phyloP scores from a whole-genome alignment of 1,139 yeast species.

The Casaregolazyma suthepensis region DNA sequence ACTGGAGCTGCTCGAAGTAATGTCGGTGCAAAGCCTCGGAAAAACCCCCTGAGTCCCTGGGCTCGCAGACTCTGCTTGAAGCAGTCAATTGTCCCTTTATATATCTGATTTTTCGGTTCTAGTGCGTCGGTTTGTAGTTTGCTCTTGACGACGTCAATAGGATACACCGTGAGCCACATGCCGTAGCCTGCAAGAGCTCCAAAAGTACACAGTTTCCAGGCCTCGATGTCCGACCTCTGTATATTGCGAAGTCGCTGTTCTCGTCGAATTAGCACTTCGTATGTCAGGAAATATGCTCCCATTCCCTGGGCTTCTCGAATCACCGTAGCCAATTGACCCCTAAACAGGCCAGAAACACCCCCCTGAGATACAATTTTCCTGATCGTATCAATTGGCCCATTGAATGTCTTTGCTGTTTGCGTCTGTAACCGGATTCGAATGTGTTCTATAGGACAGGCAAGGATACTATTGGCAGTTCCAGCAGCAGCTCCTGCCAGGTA shows the following conservation, averaged over 20 bases:
- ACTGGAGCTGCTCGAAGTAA: constrained; percentile 95
- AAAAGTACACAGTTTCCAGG: constrained; percentile 71
- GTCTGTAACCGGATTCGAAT: constrained; percentile 87
- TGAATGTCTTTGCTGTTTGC: constrained; percentile 53
- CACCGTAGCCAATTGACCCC: constrained; percentile 75
- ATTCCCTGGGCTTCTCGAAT: constrained; percentile 80
- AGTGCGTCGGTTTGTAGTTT: constrained; percentile 78
- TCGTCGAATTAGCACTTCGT: constrained; percentile 72
- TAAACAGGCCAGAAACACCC: constrained; percentile 53
- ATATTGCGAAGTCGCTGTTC: constrained; percentile 45
- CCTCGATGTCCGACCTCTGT: constrained; percentile 64
- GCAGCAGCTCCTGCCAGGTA: constrained; percentile 82
- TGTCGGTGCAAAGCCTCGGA: constrained; percentile 85
- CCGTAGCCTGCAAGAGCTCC: constrained; percentile 87
- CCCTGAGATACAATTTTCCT: constrained; percentile 54
- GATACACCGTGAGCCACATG: constrained; percentile 77
- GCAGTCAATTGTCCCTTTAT: constrained; percentile 50
- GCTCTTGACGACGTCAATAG: constrained; percentile 80
- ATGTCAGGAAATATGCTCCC: constrained; percentile 77
- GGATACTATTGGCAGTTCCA: constrained; percentile 79
- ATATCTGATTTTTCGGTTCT: constrained; percentile 41
- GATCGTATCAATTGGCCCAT: constrained; percentile 79
- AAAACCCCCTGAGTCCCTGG: constrained; percentile 68
- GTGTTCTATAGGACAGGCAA: constrained; percentile 91
- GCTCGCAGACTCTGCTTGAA: constrained; percentile 45